phyloP scores from a whole-genome alignment of 2,329 filamentous ascomycete species.

The Colletotrichum acutatum region DNA sequence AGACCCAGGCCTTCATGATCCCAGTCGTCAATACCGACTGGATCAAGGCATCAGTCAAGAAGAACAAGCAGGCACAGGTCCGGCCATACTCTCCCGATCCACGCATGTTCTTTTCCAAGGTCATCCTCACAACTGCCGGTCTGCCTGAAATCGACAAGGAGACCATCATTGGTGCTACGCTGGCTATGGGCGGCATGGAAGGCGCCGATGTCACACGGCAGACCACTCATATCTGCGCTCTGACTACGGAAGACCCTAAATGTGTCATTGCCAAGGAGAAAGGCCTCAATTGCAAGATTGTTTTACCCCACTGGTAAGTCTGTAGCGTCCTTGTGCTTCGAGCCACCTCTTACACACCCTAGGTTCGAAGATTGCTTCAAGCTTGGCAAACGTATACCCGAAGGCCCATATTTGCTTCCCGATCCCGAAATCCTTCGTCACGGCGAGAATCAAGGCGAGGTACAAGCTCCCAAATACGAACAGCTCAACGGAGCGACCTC shows the following conservation, averaged over 20 bases:
- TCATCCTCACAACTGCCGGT: constrained; percentile 84
- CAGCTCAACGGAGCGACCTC: constrained; percentile 76
- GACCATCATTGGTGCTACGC: constrained; percentile 87
- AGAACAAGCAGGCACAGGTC: constrained; percentile 78
- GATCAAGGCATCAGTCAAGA: constrained; percentile 77
- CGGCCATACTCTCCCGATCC: constrained; percentile 92
- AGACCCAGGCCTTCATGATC: constrained; percentile 80
- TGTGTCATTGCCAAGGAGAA: constrained; percentile 72
- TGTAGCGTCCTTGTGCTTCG: neutral
- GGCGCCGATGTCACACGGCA: constrained; percentile 75
- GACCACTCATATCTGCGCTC: constrained; percentile 89
- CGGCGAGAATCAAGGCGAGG: constrained; percentile 64
- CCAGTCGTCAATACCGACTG: constrained; percentile 86
- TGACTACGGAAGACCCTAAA: constrained; percentile 80
- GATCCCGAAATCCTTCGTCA: constrained; percentile 83
- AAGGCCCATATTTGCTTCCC: constrained; percentile 86
- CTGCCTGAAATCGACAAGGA: constrained; percentile 90
- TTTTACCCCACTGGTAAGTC: constrained; percentile 87
- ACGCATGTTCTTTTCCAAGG: constrained; percentile 86
- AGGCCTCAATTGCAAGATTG: constrained; percentile 79
- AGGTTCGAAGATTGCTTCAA: constrained; percentile 98
- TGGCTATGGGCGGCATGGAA: constrained; percentile 90
- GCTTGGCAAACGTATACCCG: constrained; percentile 90
- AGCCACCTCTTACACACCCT: constrained; percentile 36
- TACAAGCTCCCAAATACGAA: constrained; percentile 67